Conservation (phyloP, 108 stramenopile genomes). For the Pinguiococcus pyrenoidosus region DNA sequence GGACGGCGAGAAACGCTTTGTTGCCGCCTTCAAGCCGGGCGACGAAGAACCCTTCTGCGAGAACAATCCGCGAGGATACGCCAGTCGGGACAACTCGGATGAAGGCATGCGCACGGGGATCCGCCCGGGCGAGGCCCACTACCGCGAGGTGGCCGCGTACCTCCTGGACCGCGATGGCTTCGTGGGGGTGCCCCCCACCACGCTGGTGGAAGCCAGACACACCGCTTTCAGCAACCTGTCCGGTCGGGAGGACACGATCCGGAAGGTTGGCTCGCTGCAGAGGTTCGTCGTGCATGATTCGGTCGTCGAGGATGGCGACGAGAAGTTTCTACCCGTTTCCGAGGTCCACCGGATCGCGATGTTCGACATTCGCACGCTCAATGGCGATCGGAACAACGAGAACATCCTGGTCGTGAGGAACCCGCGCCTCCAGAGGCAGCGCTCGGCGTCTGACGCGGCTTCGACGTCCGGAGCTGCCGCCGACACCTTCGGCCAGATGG, state of each 20-base stretch:
- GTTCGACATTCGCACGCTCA: slow-evolving; percentile 89
- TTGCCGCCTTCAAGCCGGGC: slow-evolving; percentile 88
- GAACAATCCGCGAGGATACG: slow-evolving; percentile 84
- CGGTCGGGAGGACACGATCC: slow-evolving; percentile 16
- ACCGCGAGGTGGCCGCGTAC: slow-evolving; percentile 94
- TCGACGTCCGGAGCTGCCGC: too few relatives aligned
- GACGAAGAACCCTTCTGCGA: slow-evolving; percentile 96
- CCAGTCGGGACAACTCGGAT: slow-evolving; percentile 11
- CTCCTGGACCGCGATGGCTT: slow-evolving; percentile 52
- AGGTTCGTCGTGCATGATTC: slow-evolving; percentile 69
- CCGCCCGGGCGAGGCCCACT: slow-evolving; percentile 76
- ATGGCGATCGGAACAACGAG: slow-evolving; percentile 86
- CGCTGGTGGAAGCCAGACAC: slow-evolving; percentile 79
- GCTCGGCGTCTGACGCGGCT: too few relatives aligned
- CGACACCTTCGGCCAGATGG: too few relatives aligned
- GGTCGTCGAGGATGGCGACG: slow-evolving; percentile 58
- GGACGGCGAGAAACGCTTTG: slow-evolving; percentile 56
- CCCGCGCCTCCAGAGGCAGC: slow-evolving; percentile 25
- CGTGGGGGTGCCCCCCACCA: slow-evolving; percentile 81
- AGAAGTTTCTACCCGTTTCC: slow-evolving; percentile 43
- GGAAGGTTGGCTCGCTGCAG: slow-evolving; percentile 89
- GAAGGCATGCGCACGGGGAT: slow-evolving; percentile 65
- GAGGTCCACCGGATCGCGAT: slow-evolving; percentile 94
- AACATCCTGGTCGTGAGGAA: slow-evolving; percentile 63
- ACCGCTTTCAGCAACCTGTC: slow-evolving; percentile 53